Evolutionary conservation across 768 basidiomycete species (phyloP), one percentile per base, ranked within the genome.

Genomic region (Hericium coralloides): DNA sequence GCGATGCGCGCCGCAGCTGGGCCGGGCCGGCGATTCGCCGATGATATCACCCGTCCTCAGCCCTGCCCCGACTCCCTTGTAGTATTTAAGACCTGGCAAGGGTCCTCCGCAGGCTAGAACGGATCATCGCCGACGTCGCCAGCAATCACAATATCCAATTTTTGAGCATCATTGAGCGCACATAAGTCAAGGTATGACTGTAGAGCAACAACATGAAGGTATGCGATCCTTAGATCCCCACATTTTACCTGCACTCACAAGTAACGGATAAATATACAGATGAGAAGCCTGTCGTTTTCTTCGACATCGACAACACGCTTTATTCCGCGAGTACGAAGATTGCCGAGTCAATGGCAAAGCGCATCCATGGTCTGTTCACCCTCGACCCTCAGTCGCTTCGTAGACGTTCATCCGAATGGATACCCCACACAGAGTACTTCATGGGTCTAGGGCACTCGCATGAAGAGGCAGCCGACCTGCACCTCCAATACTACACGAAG

Each of bases 261-360:
- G 25, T 53, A 61, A 47, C 64, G 38, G 25, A 3, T 5, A 36
- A 14, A 12, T 12, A 23, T 38, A 58, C 59, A 68, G 87, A 89
- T 74, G 76, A 80, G 39, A 80, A 83, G 14, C 69, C 69, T 59
- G 70, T 91, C 51, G 76, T 90, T 52, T 92, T 84, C 80, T 82
- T 93, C 59, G 91, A 92, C 66, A 89, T 93, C 58, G 92, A 93
- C 70, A 92, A 94, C 64, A 92, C 90, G 2, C 76, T 94, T 15
- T 94, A 93, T 68, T 88, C 89, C 8, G 81, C 87, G 0, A 84
- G 79, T 63, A 75, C 83, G 18, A 82, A 77, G 68, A 89, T 93
- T 53, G 83, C 85, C 4, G 81, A 87, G 59, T 84, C 80, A 17
- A 92, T 94, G 92, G 84, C 85, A 12, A 69, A 83, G 59, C 80